Conservation (phyloP, 2,329 filamentous ascomycete genomes). For the Fusarium luffae region DNA sequence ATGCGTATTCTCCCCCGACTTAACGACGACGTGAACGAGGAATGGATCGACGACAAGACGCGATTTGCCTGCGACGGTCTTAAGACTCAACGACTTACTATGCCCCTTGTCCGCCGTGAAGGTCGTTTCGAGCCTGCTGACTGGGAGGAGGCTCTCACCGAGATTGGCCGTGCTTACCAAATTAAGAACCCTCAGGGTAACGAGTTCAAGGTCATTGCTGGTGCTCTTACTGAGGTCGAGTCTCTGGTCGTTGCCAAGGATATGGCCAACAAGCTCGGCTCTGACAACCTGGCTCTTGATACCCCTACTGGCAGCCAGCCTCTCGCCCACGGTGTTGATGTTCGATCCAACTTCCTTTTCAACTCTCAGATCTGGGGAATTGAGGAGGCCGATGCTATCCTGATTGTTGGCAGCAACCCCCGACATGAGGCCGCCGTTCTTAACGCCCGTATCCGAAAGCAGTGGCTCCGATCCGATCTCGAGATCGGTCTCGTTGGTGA, state of each 20-base stretch:
- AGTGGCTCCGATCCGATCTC: slow-evolving; percentile 95
- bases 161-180: slow-evolving; percentile 84
- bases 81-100: slow-evolving; percentile 94
- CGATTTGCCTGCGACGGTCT: slow-evolving; percentile 96
- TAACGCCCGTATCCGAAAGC: slow-evolving; percentile 96
- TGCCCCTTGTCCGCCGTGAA: slow-evolving; percentile 87
- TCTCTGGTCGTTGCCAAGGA: slow-evolving; percentile 97
- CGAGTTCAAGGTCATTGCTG: slow-evolving; percentile 95
- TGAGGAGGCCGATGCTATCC: slow-evolving; percentile 91
- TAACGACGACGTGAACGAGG: slow-evolving; percentile 98
- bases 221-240: slow-evolving; percentile 91
- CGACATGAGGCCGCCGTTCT: slow-evolving; percentile 94
- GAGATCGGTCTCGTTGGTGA: slow-evolving; percentile 93
- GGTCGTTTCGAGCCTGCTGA: slow-evolving; percentile 92
- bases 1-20: slow-evolving; percentile 93
- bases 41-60: slow-evolving; percentile 99
- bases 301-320: slow-evolving; percentile 86
- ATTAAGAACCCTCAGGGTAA: slow-evolving; percentile 85
- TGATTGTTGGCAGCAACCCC: slow-evolving; percentile 94
- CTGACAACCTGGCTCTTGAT: slow-evolving; percentile 94
- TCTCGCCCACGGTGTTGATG: slow-evolving; percentile 90
- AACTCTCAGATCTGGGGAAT: slow-evolving; percentile 95
- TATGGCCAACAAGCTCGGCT: slow-evolving; percentile 93
- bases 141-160: slow-evolving; percentile 94
- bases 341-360: slow-evolving; percentile 95